Base-by-base conservation (phyloP, 2,329 filamentous ascomycete genomes). In the Ceratocystis papillata region DNA sequence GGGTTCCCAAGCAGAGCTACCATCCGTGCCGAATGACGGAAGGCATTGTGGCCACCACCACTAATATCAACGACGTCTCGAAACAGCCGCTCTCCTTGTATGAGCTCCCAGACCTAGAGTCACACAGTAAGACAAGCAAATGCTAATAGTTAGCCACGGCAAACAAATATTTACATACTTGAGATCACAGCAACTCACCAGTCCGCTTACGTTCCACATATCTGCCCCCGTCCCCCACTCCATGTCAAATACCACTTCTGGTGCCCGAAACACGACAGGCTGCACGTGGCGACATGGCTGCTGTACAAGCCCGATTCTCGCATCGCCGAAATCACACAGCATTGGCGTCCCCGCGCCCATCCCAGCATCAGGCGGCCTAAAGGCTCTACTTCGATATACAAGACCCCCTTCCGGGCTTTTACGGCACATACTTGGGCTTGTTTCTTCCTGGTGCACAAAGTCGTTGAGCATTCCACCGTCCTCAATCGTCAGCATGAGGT, bases 401-500 rank as follows among this genome's bases (percentile, higher is more conserved):
- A 53, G 37, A 37, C 55, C 46, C 15, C 28, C 55, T 20, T 59
- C 45, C 2, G 45, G 62, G 5, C 62, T 44, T 28, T 22, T 17
- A 6, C 65, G 45, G 3, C 65, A 28, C 37, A 37, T 28, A 15
- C 50, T 63, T 6, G 67, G 67, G 7, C 28, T 46, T 15, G 22
- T 30, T 12, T 33, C 33, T 37, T 67, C 61, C 20, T 44, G 44
- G 5, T 53, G 62, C 25, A 45, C 57, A 63, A 65, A 68, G 46
- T 68, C 65, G 22, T 33, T 64, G 1, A 67, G 55, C 28, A 68
- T 63, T 22, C 65, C 59, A 8, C 63, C 65, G 48, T 68, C 67
- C 17, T 68, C 67, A 25, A 68, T 62, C 1, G 65, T 67, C 45
- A 68, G 62, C 67, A 68, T 67, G 25, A 68, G 45, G 30, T 68